Conservation (phyloP, 1,284 basidiomycete genomes). For the Mrakiaceae sp. region DNA sequence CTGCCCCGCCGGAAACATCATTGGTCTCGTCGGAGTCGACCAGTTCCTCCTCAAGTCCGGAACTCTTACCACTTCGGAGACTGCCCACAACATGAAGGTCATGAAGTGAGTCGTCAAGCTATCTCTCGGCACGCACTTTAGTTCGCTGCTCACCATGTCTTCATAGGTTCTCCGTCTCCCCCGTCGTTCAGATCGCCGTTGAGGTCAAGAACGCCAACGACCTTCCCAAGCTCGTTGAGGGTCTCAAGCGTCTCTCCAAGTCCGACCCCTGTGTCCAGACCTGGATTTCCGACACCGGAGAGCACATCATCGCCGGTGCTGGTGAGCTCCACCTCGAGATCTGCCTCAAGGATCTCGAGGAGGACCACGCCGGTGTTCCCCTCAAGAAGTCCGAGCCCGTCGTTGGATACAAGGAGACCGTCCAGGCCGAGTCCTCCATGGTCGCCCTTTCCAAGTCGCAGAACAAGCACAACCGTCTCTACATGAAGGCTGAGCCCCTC, state of each 20-base stretch:
- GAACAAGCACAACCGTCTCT: constrained; percentile 99
- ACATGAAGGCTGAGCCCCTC: constrained; percentile 81
- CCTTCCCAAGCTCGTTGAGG: constrained; percentile 98
- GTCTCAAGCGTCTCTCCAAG: constrained; percentile 99
- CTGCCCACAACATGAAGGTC: constrained; percentile 28
- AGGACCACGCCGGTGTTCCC: constrained; percentile 98
- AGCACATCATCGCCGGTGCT: constrained; percentile 98
- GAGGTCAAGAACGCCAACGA: constrained; percentile 99
- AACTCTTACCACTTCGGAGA: constrained; percentile 94
- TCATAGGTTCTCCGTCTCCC: constrained; percentile 89
- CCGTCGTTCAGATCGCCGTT: constrained; percentile 98
- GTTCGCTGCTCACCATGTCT: background rate
- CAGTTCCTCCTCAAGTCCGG: constrained; percentile 99
- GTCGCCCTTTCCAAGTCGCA: constrained; percentile 97
- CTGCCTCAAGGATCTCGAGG: constrained; percentile 98
- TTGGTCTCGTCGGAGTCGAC: constrained; percentile 99
- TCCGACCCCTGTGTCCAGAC: constrained; percentile 99
- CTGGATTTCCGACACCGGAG: constrained; percentile 84
- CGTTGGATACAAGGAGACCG: constrained; percentile 96
- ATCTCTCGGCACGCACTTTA: background rate
- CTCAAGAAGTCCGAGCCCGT: constrained; percentile 99
- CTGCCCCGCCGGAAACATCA: constrained; percentile 96
- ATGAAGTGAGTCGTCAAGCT: background rate
- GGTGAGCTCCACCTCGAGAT: constrained; percentile 99
- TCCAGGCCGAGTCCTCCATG: constrained; percentile 90